Conservation (phyloP, 768 basidiomycete genomes). For the Sporobolomyces roseus region DNA sequence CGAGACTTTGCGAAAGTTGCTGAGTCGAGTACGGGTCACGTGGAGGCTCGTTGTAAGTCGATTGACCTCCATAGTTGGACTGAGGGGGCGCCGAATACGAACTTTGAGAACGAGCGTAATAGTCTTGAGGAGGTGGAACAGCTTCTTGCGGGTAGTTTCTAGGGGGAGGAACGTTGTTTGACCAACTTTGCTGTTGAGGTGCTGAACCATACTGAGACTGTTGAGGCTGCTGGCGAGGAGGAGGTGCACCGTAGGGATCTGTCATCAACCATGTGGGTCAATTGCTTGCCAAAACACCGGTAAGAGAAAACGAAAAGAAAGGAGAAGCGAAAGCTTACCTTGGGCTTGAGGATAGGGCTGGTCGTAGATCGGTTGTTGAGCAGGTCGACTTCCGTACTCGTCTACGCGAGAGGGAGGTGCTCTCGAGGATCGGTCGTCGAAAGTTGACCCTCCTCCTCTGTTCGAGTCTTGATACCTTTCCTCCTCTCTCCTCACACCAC, state of each 20-base stretch:
- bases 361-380: neutral
- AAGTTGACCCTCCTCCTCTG: neutral
- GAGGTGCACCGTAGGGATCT: neutral
- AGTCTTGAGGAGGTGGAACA: neutral
- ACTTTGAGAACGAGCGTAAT: neutral
- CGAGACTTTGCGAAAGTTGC: too few species aligned
- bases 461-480: neutral
- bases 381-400: too few species aligned
- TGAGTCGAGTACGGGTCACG: too few species aligned
- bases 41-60: too few species aligned
- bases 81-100: conserved; percentile 6
- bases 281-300: too few species aligned
- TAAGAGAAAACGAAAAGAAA: too few species aligned
- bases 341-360: neutral
- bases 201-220: neutral
- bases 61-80: conserved; percentile 1
- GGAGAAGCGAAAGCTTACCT: too few species aligned
- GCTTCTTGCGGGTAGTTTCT: too few species aligned
- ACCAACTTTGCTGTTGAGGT: too few species aligned
- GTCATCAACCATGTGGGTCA: too few species aligned
- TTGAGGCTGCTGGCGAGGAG: neutral
- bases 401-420: neutral
- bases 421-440: neutral
- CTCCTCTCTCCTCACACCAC: neutral
- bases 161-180: too few species aligned